phyloP scores from a whole-genome alignment of 2,329 filamentous ascomycete genomes.

The Paraconiothyrium sp. region DNA sequence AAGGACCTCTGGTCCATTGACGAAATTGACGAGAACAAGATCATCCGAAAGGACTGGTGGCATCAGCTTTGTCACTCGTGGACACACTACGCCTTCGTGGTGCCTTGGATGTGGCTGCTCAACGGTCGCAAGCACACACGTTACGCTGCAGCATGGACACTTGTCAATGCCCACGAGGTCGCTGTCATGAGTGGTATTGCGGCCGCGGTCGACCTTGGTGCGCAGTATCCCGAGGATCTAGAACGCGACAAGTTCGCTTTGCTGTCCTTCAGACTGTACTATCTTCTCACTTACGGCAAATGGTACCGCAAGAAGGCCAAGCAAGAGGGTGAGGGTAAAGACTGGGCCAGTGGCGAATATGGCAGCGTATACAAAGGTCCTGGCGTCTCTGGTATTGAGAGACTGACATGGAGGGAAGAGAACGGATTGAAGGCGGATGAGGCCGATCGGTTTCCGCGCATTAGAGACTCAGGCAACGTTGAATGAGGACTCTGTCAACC shows the following conservation, averaged over 20 bases:
- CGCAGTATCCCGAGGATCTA: constrained; percentile 69
- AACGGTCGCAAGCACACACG: constrained; percentile 71
- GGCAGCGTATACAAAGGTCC: constrained; percentile 69
- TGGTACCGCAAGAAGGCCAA: constrained; percentile 63
- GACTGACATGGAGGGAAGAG: constrained; percentile 64
- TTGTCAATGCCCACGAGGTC: constrained; percentile 75
- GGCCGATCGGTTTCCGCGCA: not conserved
- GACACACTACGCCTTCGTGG: constrained; percentile 71
- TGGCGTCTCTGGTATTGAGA: constrained; percentile 63
- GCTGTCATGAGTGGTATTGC: constrained; percentile 76
- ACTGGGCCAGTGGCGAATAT: constrained; percentile 67
- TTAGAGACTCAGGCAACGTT: not conserved
- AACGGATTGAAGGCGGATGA: constrained; percentile 35
- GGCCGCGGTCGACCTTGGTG: constrained; percentile 74
- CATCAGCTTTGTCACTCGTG: constrained; percentile 72
- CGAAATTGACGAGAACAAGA: constrained; percentile 67
- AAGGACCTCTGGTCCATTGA: constrained; percentile 67
- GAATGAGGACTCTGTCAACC: too few relatives aligned
- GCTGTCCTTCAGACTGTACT: constrained; percentile 69
- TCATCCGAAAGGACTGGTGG: constrained; percentile 73
- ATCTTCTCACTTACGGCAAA: constrained; percentile 67
- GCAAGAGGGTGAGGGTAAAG: constrained; percentile 60
- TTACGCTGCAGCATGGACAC: constrained; percentile 74
- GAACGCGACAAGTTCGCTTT: constrained; percentile 71
- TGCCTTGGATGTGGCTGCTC: constrained; percentile 77